Conservation (phyloP, 495 filamentous ascomycete genomes). For the Filosporella fistucella region DNA sequence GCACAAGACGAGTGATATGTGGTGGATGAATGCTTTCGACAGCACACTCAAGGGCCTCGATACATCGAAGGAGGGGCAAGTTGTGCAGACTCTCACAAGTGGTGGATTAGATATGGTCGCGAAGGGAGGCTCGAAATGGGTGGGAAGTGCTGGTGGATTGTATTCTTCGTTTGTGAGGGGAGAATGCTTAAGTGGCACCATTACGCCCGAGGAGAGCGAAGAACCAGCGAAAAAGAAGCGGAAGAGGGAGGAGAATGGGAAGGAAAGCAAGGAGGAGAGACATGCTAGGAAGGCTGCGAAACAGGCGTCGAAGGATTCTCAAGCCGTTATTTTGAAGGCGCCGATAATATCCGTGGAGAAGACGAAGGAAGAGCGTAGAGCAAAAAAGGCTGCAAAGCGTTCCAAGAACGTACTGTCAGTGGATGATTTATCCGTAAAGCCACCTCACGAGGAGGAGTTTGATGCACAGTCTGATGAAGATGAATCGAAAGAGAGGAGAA, state of each 20-base stretch:
- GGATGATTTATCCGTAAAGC: not conserved
- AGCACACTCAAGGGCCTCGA: slow-evolving; percentile 69
- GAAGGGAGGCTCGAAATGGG: slow-evolving; percentile 33
- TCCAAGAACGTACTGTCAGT: too few relatives aligned
- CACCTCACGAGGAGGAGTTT: not conserved
- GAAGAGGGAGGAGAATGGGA: slow-evolving; percentile 30
- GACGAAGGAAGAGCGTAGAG: slow-evolving; percentile 31
- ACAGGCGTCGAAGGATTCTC: slow-evolving; percentile 23
- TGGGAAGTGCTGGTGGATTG: slow-evolving; percentile 56
- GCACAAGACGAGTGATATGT: slow-evolving; percentile 62
- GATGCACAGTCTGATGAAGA: too few relatives aligned
- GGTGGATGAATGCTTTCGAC: slow-evolving; percentile 82
- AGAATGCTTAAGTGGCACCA: slow-evolving; percentile 64
- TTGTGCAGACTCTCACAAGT: slow-evolving; percentile 43
- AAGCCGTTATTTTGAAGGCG: slow-evolving; percentile 1
- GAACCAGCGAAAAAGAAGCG: slow-evolving; percentile 25
- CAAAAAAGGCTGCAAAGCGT: slow-evolving; percentile 33
- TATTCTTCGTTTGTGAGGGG: slow-evolving; percentile 82
- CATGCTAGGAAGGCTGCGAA: slow-evolving; percentile 35
- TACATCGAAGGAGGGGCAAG: slow-evolving; percentile 38
- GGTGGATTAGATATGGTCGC: slow-evolving; percentile 48
- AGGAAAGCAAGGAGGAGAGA: slow-evolving; percentile 29
- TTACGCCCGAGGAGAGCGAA: slow-evolving; percentile 29
- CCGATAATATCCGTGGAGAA: slow-evolving; percentile 22
- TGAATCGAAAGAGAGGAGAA: too few relatives aligned